Evolutionary conservation across 169 alveolate genomes (phyloP), one percentile per base, ranked within the genome.

Genomic region (Plasmodium adleri): DNA sequence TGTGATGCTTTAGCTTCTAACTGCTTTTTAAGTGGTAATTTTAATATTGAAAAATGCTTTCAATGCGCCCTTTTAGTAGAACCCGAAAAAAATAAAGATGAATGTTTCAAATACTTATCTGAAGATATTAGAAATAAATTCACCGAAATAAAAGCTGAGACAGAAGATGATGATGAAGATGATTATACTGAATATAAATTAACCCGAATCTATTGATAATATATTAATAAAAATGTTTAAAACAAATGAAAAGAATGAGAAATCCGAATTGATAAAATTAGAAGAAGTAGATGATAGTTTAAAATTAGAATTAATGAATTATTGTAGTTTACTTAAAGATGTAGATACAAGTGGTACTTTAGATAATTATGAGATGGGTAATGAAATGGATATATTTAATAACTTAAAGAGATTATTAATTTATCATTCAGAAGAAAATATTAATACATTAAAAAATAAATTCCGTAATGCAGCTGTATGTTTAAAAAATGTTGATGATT

Each of bases 21-120:
- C 9, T 74, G 88, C 22, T 59, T 58, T 47, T 13, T 74, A 22
- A 59, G 20, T 22, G 73, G 73, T 13, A 59, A 74, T 45, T 26
- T 59, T 45, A 32, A 74, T 24, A 60, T 59, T 39, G 88, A 74
- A 56, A 74, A 59, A 43, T 74, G 88, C 9, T 74, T 32, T n/a
- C 60, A 56, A 6, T 74, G 88, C 6, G 2, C 86, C 6, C 43
- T 72, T 49, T 15, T 72, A 12, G 12, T 22, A 28, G 28, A 52
- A 56, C 2, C 17, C 1, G 26, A 10, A 9, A 62, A 32, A 8
- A 0, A 13, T 3, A 12, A 45, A 15, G 24, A 59, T 43, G 52
- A 39, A 17, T 60, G 73, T 15, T 72, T 20, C 63, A 59, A 74
- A 10, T 60, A 74, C 47, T 0, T 74, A 15, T 13, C 73, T 0